phyloP scores from a whole-genome alignment of 2,329 filamentous ascomycete genomes.

The Penicillium sp. region DNA sequence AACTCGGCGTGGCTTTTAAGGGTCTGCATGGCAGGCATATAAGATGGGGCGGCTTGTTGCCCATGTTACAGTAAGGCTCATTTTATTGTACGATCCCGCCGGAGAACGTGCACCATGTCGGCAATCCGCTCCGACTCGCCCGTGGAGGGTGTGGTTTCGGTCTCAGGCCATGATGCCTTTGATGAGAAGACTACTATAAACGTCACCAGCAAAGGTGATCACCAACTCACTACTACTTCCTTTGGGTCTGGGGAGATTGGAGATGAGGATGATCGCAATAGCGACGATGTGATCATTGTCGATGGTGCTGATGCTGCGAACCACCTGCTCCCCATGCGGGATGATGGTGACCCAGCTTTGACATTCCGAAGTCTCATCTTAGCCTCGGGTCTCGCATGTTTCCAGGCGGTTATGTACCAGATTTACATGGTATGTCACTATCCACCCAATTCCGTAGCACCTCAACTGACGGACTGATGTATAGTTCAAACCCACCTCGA shows the following conservation, averaged over 20 bases:
- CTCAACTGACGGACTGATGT: background rate
- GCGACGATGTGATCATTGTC: slow-evolving; percentile 48
- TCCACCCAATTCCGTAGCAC: background rate
- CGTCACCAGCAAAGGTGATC: background rate
- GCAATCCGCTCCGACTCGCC: background rate
- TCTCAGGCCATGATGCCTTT: background rate
- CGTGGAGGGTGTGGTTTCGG: background rate
- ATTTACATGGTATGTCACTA: slow-evolving; percentile 51
- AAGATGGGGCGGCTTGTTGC: background rate
- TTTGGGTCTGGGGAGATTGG: background rate
- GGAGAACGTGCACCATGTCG: background rate
- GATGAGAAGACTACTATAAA: background rate
- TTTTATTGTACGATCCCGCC: background rate
- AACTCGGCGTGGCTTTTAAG: background rate
- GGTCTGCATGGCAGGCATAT: background rate
- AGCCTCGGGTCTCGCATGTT: slow-evolving; percentile 51
- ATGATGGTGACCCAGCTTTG: slow-evolving; percentile 54
- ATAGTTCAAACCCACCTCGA: slow-evolving; percentile 55
- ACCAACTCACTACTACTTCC: background rate
- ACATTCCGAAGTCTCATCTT: slow-evolving; percentile 57
- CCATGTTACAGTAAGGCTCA: background rate
- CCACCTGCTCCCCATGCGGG: slow-evolving; percentile 54
- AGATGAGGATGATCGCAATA: background rate
- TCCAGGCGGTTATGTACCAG: slow-evolving; percentile 58
- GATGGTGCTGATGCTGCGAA: slow-evolving; percentile 54